These are phyloP conservation scores for Vinca minor DNA, from an alignment of 257 asterid species.

Conservation along the genomic window DNA sequence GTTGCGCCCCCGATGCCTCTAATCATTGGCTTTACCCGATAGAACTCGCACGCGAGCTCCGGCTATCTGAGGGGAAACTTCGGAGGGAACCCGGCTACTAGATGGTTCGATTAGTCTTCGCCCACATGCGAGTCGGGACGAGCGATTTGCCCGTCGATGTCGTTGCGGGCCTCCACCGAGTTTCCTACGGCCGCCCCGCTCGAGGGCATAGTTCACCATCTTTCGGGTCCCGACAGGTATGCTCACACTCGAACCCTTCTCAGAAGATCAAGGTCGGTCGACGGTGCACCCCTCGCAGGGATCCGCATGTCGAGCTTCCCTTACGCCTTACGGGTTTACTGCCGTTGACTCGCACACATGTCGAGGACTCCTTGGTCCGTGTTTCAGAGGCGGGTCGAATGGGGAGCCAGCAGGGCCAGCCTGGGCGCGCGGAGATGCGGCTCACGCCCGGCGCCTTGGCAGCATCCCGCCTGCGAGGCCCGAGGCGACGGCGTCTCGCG, in stretches of 20 bases:
- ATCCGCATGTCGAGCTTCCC: conserved; percentile 22
- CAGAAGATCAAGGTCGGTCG: conserved; percentile 26
- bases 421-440: conserved; percentile 1
- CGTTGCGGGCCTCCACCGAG: conserved; percentile 73
- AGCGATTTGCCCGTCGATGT: conserved; percentile 30
- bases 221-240: no score
- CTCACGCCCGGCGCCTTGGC: neutral
- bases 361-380: conserved; percentile 19
- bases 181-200: no score
- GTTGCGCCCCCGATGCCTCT: neutral
- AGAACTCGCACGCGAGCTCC: neutral
- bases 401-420: conserved; percentile 6
- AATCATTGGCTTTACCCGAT: neutral
- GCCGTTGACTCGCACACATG: conserved; percentile 22
- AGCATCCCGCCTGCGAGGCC: no score
- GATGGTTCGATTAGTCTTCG: neutral
- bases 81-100: neutral
- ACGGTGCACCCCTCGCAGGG: conserved; percentile 21
- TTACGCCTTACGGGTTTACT: conserved; percentile 19
- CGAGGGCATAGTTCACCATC: no score
- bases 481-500: no score
- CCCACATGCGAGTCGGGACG: neutral
- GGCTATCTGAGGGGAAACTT: neutral
- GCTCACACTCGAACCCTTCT: conserved; percentile 50
- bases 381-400: neutral